These are phyloP conservation scores for Lipomyces spencermartinsiae DNA, from an alignment of 805 yeast genomes.

Conservation along the genomic window DNA sequence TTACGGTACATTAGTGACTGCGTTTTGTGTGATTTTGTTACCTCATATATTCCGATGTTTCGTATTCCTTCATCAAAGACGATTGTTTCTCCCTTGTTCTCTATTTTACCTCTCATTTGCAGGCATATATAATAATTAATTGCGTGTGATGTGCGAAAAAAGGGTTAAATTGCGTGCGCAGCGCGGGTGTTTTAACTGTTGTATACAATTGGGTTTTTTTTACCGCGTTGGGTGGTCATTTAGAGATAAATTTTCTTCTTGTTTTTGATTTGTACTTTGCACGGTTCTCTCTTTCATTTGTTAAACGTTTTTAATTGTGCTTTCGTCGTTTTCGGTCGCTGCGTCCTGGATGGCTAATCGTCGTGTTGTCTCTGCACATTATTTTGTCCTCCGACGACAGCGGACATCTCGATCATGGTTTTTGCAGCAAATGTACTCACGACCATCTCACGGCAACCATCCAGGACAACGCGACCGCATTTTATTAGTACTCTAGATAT, in stretches of 20 bases:
- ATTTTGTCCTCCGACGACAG: too few relatives aligned
- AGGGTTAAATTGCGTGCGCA: not conserved
- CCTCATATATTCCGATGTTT: not conserved
- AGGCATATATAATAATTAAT: slow-evolving; percentile 1
- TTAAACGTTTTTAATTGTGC: not conserved
- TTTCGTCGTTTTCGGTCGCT: not conserved
- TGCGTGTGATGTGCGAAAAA: not conserved
- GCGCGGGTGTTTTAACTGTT: not conserved
- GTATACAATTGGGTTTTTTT: not conserved
- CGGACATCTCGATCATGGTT: too few relatives aligned
- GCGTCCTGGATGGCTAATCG: not conserved
- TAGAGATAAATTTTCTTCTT: not conserved
- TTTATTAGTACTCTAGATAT: too few relatives aligned
- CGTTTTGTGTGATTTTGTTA: not conserved
- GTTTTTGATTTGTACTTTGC: not conserved
- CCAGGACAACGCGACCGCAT: too few relatives aligned
- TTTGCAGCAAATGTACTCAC: too few relatives aligned
- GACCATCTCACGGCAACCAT: too few relatives aligned
- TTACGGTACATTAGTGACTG: not conserved
- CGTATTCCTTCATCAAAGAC: not conserved
- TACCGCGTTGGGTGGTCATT: not conserved
- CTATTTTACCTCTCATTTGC: not conserved
- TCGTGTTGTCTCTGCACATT: too few relatives aligned
- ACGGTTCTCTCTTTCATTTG: not conserved
- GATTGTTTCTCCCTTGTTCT: not conserved